Base-by-base conservation (phyloP, 805 yeast genomes). In the Teunomyces lycoperdinae region DNA sequence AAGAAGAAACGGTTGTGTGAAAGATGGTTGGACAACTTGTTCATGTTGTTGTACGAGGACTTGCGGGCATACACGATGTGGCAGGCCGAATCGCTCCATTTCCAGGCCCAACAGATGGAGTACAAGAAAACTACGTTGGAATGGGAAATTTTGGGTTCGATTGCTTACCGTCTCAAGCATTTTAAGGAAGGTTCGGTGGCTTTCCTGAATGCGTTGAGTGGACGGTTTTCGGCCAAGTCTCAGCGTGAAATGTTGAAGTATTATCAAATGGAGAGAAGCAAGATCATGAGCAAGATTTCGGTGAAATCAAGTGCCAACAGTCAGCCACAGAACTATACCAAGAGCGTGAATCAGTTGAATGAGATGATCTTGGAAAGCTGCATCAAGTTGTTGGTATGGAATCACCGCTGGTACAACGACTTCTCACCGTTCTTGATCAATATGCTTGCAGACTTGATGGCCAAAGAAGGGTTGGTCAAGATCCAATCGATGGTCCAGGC, bases 391-490 rank as follows among this genome's bases (percentile, higher is more conserved):
- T 71, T 85, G n/a, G 96, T 94, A n/a, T 95, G 98, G 97, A 87
- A 89, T 62, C 97, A 91, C 66, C 81, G 99, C 61, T 94, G 99
- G 99, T 95, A 92, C 69, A 80, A 84, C 53, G 97, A 92, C 55
- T 92, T 90, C 61, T 84, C 95, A 7, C 87, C 95, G 16, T 72
- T 73, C 42, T 71, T 89, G 42, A 61, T 83, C n/a, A 62, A 69
- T n/a, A 70, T 82, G 0, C 67, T 90, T 50, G 70, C 79, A 16
- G 78, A 76, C 46, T 71, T 89, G 47, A 83, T 89, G 20, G 81
- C 80, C 35, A 85, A 84, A 58, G 89, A 87, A 57, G 97, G 97
- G 0, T 66, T 85, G 39, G 80, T 86, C 28, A 90, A 88, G 66
- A 80, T 89, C 35, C 83, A 82, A 52, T 85, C 84, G 53, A 84